These are phyloP conservation scores for Insectozyma bohioensis DNA, from an alignment of 1,139 yeast species.

Conservation along the genomic window DNA sequence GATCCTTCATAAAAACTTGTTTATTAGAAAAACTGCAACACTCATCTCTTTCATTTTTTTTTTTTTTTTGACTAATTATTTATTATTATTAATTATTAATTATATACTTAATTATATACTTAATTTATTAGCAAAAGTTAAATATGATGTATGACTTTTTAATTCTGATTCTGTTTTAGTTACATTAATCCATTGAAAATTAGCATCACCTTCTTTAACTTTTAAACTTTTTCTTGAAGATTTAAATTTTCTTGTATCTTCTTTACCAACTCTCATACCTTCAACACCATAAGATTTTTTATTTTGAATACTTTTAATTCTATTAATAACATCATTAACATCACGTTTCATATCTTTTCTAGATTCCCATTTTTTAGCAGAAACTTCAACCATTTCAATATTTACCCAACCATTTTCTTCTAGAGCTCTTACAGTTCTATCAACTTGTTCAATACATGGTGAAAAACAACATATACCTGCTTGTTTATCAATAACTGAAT, in stretches of 20 bases:
- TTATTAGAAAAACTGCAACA: too few species aligned
- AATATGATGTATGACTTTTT: conserved; percentile 90
- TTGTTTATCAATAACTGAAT: conserved; percentile 54
- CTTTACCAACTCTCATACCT: conserved; percentile 45
- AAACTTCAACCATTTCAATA: conserved; percentile 91
- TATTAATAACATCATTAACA: conserved; percentile 74
- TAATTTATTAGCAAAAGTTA: conserved; percentile 72
- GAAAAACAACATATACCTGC: conserved; percentile 89
- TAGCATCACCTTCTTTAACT: conserved; percentile 81
- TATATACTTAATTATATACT: too few species aligned
- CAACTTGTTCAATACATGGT: conserved; percentile 97
- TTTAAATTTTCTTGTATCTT: conserved; percentile 64
- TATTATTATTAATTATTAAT: too few species aligned
- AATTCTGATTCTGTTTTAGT: conserved; percentile 81
- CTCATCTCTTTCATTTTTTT: too few species aligned
- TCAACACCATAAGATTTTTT: conserved; percentile 77
- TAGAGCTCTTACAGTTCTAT: conserved; percentile 74
- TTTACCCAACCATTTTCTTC: conserved; percentile 80
- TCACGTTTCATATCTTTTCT: conserved; percentile 85
- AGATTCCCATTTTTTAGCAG: conserved; percentile 86
- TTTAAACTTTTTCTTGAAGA: conserved; percentile 89
- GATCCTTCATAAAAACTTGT: too few species aligned
- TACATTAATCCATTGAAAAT: conserved; percentile 78
- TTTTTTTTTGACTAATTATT: too few species aligned
- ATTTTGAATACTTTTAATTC: conserved; percentile 77